Evolutionary conservation across 768 basidiomycete species (phyloP), one percentile per base, ranked within the genome.

Genomic region (Psilocybe azurescens): DNA sequence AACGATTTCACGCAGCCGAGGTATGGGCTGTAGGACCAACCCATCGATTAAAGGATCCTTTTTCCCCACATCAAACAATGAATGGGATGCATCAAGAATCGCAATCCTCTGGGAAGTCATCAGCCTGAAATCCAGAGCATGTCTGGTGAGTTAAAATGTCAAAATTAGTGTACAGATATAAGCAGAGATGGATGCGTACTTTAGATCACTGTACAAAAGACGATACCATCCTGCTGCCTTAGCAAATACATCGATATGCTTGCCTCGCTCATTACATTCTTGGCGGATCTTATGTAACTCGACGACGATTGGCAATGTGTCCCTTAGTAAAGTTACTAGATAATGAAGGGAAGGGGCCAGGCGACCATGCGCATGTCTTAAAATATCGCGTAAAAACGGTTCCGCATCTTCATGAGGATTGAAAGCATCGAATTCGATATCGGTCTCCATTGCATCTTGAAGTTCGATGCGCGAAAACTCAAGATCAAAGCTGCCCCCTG

Each of bases 161-260:
- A 52, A 13, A 52, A 53, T n/a, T 30, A 24, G 16, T 32, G 14
- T 46, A 16, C 44, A 53, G 10, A 61, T 24, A 9, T 14, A 44
- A 44, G 18, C 18, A 48, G 48, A 16, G 9, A 38, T 33, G 16
- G 41, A 49, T 46, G 70, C 77, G 24, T 68, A 90, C 91, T 83
- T 83, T 28, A 87, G 77, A 71, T 91, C 86, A 6, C 85, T 82
- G 60, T 91, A 91, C 51, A 93, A 73, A 24, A 94, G 74, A 55
- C 93, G 79, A 75, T 89, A 94, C 93, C 93, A 94, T 2, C 89
- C 90, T 53, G 89, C 87, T 11, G 89, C 86, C 76, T 94, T 94
- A 4, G 90, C 84, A 70, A 90, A 87, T n/a, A 85, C 83, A 65
- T 90, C 89, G 20, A 93, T 78, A 65, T 67, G 79, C 46, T 47